Conservation (phyloP, 768 basidiomycete genomes). For the Hericium coralloides region DNA sequence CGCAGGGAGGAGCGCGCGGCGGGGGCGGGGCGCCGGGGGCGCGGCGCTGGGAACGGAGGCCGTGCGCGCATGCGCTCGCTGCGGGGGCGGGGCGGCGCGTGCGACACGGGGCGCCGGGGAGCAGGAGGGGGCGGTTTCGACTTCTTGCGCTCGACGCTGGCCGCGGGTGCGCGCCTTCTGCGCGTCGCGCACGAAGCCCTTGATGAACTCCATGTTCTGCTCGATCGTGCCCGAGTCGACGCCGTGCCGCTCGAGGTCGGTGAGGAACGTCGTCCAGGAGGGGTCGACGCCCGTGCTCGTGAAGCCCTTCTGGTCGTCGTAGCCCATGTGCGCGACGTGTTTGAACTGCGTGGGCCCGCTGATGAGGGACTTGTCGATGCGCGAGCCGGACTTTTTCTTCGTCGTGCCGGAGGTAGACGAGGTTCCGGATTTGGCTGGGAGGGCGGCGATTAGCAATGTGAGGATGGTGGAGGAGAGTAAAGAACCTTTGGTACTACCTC, state of each 20-base stretch:
- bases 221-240: constrained; percentile 60
- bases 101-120: constrained; percentile 22
- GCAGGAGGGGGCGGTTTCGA: constrained; percentile 27
- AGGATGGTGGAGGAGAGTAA: background rate
- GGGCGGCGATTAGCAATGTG: background rate
- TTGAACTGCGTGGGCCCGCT: constrained; percentile 75
- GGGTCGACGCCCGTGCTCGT: constrained; percentile 82
- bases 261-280: constrained; percentile 74
- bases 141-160: constrained; percentile 15
- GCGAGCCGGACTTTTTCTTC: constrained; percentile 53
- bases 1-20: constrained; percentile 19
- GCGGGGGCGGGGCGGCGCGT: constrained; percentile 33
- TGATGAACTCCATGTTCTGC: constrained; percentile 84
- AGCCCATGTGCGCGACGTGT: constrained; percentile 95
- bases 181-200: constrained; percentile 58
- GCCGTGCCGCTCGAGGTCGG: constrained; percentile 53
- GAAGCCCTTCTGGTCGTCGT: constrained; percentile 80
- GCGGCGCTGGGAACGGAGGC: constrained; percentile 21
- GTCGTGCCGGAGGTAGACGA: constrained; percentile 31
- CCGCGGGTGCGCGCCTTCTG: constrained; percentile 5
- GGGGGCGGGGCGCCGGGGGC: constrained; percentile 21
- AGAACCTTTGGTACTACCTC: constrained; percentile 20
- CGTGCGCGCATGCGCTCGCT: constrained; percentile 18
- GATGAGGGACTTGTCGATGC: constrained; percentile 90
- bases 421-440: constrained; percentile 34